Base-by-base conservation (phyloP, 129 eudicot species). In the Chrysanthemum makinoi region DNA sequence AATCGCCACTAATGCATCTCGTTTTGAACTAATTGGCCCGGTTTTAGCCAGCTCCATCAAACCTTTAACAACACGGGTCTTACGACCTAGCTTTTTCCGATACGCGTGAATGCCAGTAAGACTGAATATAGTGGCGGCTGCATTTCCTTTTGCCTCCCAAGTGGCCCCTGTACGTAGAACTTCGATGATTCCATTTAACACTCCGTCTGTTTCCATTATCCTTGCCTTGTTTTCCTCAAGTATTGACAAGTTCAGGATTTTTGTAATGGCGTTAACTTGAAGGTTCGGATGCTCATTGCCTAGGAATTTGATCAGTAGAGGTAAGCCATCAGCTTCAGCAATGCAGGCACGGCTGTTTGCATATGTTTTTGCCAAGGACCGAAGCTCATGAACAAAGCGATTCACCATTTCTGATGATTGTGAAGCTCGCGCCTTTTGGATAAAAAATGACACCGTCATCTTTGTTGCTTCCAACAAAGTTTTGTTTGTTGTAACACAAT, bases 81-180 rank as follows among this genome's bases (percentile, higher is more conserved):
- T 93, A 46, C 80, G 69, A 13, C 95, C 98, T 4, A 93, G 74
- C 75, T 72, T 85, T 48, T 83, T 87, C 16, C 93, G 74, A 68
- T 85, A 87, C 1, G 79, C 82, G 16, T 83, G 91, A 12, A 87
- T 82, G 6, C 90, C 89, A 0, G 90, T 79, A 33, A 94, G 68
- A 77, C 98, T 94, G 52, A 87, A 94, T 11, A 94, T 70, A 3
- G 98, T 85, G 0, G 96, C 96, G 1, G 98, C 98, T 13, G 96
- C 98, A 43, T 94, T 94, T 24, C 95, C 98, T 69, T 89, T 94
- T 12, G 96, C 95, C 69, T 94, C 98, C 96, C 96, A 89, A 43
- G 90, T 89, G 72, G 88, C 90, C 14, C 98, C 98, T 0, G 86
- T 82, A 22, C 93, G 83, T 28, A 94, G 72, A 57, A 94, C 98